These are phyloP conservation scores for Plasmodium gallinaceum DNA, from an alignment of 169 alveolate species.

Conservation along the genomic window DNA sequence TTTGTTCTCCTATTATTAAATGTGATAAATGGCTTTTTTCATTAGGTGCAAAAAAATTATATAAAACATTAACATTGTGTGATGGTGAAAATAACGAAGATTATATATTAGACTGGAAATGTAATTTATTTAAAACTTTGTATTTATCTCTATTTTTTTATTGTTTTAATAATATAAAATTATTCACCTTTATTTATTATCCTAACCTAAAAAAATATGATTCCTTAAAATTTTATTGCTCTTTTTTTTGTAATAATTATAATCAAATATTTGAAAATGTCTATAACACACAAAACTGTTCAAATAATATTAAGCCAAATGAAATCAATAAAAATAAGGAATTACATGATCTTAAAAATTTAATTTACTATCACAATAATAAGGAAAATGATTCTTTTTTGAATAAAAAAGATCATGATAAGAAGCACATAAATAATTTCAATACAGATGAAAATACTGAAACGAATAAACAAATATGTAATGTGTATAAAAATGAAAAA, in stretches of 20 bases:
- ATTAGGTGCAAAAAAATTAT: slow-evolving; percentile 49
- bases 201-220: slow-evolving; percentile 8
- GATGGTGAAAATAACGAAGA: slow-evolving; percentile 43
- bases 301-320: too few relatives aligned
- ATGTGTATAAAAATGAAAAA: too few relatives aligned
- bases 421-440: too few relatives aligned
- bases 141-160: slow-evolving; percentile 45
- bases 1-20: slow-evolving; percentile 56
- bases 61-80: slow-evolving; percentile 41
- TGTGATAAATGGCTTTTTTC: slow-evolving; percentile 38
- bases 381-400: too few relatives aligned
- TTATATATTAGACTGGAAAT: slow-evolving; percentile 16
- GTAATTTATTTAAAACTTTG: slow-evolving; percentile 40
- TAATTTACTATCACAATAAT: too few relatives aligned
- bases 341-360: too few relatives aligned
- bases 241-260: slow-evolving; percentile 28
- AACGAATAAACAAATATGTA: too few relatives aligned
- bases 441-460: too few relatives aligned
- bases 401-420: too few relatives aligned
- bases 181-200: neutral
- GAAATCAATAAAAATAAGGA: too few relatives aligned
- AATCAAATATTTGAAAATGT: neutral
- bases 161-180: slow-evolving; percentile 14
- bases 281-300: neutral
- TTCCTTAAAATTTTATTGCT: slow-evolving; percentile 26